Conservation (phyloP, 2,329 filamentous ascomycete species). For the Venturia pyrina region DNA sequence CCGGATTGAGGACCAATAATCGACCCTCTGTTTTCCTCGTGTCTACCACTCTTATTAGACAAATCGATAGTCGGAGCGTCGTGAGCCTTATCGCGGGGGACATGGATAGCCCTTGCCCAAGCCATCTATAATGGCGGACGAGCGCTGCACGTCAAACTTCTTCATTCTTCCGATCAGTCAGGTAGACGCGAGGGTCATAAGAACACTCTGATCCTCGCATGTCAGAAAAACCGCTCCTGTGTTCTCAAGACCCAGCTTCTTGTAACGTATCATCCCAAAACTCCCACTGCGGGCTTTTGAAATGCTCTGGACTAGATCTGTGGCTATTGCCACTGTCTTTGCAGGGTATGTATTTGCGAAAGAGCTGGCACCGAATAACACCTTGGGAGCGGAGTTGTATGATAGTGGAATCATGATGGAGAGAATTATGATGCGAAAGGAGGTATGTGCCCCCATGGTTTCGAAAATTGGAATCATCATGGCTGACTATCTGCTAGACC, state of each 20-base stretch:
- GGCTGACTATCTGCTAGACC: constrained; percentile 19
- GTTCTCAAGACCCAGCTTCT: not conserved
- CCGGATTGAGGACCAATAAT: no score
- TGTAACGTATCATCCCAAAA: not conserved
- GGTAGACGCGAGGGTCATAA: not conserved
- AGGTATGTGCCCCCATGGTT: constrained; percentile 12
- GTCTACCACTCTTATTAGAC: not conserved
- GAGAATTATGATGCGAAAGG: constrained; percentile 25
- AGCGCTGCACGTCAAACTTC: not conserved
- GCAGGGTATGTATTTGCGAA: not conserved
- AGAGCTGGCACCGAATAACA: constrained; percentile 26
- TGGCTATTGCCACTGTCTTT: not conserved
- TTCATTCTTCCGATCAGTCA: not conserved
- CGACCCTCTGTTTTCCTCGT: not conserved
- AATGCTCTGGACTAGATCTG: not conserved
- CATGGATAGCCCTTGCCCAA: not conserved
- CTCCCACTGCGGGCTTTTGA: not conserved
- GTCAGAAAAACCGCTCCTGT: not conserved
- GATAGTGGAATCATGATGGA: constrained; percentile 30
- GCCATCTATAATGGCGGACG: not conserved
- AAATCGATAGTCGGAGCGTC: not conserved
- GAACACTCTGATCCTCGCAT: not conserved
- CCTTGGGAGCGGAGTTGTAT: constrained; percentile 26
- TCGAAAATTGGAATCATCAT: constrained; percentile 6
- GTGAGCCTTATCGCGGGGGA: not conserved